Evolutionary conservation across 2,329 filamentous ascomycete species (phyloP).

Genomic region (Fusarium decemcellulare): DNA sequence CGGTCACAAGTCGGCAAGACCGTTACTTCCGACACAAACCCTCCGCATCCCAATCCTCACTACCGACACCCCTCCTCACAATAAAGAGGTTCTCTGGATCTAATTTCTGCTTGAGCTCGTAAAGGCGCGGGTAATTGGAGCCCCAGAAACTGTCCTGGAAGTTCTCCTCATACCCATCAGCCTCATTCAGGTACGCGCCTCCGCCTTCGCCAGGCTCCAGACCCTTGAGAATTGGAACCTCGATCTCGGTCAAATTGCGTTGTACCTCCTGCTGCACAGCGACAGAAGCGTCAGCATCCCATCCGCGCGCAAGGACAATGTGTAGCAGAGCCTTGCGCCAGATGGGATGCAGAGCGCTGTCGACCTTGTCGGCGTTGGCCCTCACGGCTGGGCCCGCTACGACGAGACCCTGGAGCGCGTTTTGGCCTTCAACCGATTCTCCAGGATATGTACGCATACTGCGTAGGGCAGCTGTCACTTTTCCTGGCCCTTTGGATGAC

Average conservation of each 20-base stretch:
- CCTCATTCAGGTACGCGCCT: slow-evolving; percentile 61
- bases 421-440: too few relatives aligned
- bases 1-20: too few relatives aligned
- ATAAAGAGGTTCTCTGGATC: slow-evolving; percentile 60
- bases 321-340: neutral
- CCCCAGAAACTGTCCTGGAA: slow-evolving; percentile 59
- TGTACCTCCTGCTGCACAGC: neutral
- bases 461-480: too few relatives aligned
- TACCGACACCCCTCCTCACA: slow-evolving; percentile 59
- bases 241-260: neutral
- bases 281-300: neutral
- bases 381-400: too few relatives aligned
- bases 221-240: slow-evolving; percentile 42
- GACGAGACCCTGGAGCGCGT: too few relatives aligned
- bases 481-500: too few relatives aligned
- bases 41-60: slow-evolving; percentile 56
- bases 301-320: neutral
- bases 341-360: neutral
- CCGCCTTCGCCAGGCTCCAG: slow-evolving; percentile 53
- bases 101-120: slow-evolving; percentile 59
- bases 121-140: slow-evolving; percentile 52
- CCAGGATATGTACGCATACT: too few relatives aligned
- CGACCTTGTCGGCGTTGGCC: neutral
- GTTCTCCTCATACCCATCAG: slow-evolving; percentile 52
- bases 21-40: neutral